Base-by-base conservation (phyloP, 805 yeast genomes). In the Grigorovia transvaalensis region DNA sequence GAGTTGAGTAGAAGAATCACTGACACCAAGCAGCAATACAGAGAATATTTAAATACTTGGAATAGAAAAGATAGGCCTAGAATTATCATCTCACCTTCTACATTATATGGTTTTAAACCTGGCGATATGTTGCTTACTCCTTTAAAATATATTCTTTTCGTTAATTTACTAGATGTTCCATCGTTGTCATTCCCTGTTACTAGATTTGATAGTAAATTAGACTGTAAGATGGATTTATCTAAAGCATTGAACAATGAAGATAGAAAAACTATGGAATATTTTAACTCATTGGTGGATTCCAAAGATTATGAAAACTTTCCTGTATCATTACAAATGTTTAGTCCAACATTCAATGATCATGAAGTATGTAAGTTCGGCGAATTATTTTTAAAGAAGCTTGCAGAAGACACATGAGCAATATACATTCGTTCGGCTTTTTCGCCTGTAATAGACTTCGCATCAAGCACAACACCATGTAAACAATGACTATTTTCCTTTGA, bases 51-150 rank as follows among this genome's bases (percentile, higher is more conserved):
- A 19, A 55, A 55, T 40, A 49, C 55, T 20, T 55, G 54, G 19
- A 42, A 35, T 11, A 48, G 48, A 13, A 48, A 46, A 15, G 57
- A 53, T 20, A 52, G 49, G 20, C 56, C 57, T 9, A 52, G 49
- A 30, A 49, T 56, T 17, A 48, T 56, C 15, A 45, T 56, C 18
- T 47, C 53, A 18, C 54, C 57, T 1, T 33, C 53, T 13, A 56
- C 59, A n/a, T 43, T 54, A 33, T 50, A 49, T 12, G 51, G 57
- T 6, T 54, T 53, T 45, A 54, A 50, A 49, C 53, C 54, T 15
- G 57, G 57, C 2, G 57, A 56, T 41, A 56, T 56, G 57, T 9
- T 56, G 44, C 50, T 51, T 27, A 51, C 59, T 15, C 51, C 59
- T 9, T 49, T 54, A 41, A 53, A 54, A 30, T 54, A 56, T 41